phyloP scores from a whole-genome alignment of 768 basidiomycete genomes.

The Dacryopinax spathularia region DNA sequence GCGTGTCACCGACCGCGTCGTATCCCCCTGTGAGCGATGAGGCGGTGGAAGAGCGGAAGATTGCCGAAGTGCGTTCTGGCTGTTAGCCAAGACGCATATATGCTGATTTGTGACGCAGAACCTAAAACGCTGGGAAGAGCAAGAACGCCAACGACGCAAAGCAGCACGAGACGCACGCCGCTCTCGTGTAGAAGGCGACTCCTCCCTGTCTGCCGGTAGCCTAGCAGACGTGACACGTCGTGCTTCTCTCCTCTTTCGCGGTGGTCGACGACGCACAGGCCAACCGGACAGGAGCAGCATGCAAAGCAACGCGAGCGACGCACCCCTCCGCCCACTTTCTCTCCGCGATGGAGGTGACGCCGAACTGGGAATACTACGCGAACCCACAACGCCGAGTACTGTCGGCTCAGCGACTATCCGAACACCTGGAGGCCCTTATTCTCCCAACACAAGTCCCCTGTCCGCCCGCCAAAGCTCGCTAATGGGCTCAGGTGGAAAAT shows the following conservation, averaged over 20 bases:
- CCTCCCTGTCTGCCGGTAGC: not conserved
- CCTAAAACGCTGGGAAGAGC: constrained; percentile 60
- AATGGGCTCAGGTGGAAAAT: not conserved
- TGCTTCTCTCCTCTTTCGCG: not conserved
- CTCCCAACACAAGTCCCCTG: not conserved
- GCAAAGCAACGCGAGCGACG: not conserved
- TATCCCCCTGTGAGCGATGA: constrained; percentile 62
- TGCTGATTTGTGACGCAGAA: constrained; percentile 34
- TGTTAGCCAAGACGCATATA: constrained; percentile 8
- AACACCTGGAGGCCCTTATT: not conserved
- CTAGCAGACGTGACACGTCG: not conserved
- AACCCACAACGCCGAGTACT: not conserved
- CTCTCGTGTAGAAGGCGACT: not conserved
- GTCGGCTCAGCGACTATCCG: not conserved
- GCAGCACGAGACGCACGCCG: constrained; percentile 43
- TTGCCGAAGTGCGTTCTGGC: constrained; percentile 48
- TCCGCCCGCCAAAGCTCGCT: not conserved
- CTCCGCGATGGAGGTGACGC: not conserved
- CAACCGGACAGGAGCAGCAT: not conserved
- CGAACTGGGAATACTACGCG: not conserved
- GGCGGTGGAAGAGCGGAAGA: constrained; percentile 48
- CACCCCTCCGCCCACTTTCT: not conserved
- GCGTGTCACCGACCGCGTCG: not conserved
- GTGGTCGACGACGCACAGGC: not conserved
- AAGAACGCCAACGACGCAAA: constrained; percentile 62